Evolutionary conservation across 2,329 filamentous ascomycete species (phyloP).

Genomic region (Pleoardoris graminearum): DNA sequence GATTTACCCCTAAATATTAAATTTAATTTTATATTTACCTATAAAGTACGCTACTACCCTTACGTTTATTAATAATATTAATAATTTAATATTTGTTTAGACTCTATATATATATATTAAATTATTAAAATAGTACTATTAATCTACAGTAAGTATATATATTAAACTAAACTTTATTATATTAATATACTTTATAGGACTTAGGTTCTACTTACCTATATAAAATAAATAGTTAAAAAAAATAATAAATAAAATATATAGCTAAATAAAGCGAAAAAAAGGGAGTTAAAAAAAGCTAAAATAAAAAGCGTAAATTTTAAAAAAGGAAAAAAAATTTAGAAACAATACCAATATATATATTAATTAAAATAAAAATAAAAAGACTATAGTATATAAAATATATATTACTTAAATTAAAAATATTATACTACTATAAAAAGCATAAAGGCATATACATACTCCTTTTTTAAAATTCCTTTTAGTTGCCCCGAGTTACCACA

Average conservation of each 20-base stretch:
- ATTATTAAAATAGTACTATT: conserved; percentile 21
- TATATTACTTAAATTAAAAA: no score
- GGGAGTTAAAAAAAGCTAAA: conserved; percentile 58
- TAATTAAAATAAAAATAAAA: no score
- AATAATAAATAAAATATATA: conserved; percentile 59
- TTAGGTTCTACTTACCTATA: conserved; percentile 28
- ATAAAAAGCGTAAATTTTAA: conserved; percentile 57
- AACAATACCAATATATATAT: no score
- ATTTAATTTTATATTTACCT: conserved; percentile 55
- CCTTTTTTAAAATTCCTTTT: no score
- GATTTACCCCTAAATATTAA: conserved; percentile 60
- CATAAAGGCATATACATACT: no score
- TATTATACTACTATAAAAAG: no score
- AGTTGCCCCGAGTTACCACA: no score
- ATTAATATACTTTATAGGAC: conserved; percentile 17
- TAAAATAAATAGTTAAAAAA: conserved; percentile 57
- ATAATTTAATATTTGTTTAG: conserved; percentile 57
- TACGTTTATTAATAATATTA: conserved; percentile 60
- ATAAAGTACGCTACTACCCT: conserved; percentile 60
- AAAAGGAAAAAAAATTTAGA: no score
- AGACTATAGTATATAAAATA: no score
- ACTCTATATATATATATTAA: conserved; percentile 47
- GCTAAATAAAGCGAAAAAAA: conserved; percentile 51
- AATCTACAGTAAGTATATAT: conserved; percentile 25
- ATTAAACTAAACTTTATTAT: conserved; percentile 25